Base-by-base conservation (phyloP, 768 basidiomycete genomes). In the Strobilomyces dryophilus region DNA sequence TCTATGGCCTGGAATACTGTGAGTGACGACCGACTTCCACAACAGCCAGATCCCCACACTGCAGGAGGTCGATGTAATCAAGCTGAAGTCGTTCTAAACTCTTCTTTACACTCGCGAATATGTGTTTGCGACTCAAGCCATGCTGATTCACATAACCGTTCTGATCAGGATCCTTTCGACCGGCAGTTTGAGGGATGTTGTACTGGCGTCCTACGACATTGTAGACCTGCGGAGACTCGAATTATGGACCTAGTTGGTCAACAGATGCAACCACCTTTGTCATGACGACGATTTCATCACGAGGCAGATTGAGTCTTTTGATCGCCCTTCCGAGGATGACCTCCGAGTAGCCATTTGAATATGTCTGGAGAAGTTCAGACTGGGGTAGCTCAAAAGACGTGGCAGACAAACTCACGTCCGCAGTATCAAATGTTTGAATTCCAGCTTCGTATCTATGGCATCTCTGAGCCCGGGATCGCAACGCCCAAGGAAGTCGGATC, bases 211-310 rank as follows among this genome's bases (percentile, higher is more conserved):
- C 62, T 27, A 66, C 61, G 27, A 74, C 70, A 61, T 79, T 81
- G 63, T 76, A 81, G 18, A 73, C 65, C 74, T 75, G 57, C 26
- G 42, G 35, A 20, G 21, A 35, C 26, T 26, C 27, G 8, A 20
- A 31, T 42, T 8, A 20, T 15, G 8, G 14, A 34, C 37, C 29
- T 31, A 35, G 41, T 37, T 40, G 26, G 45, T 15, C 21, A 21
- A 26, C 11, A 29, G 8, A 43, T 11, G 40, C 4, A 27, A 39
- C 20, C 37, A 81, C 81, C 72, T 92, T 91, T 51, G 89, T 89
- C 74, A 91, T 77, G 15, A 92, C 79, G 17, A 92, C 88, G 42
- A 90, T 81, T 57, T 84, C 80, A 14, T 85, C 84, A 2, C 89
- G 79, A n/a, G 87, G 86, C 12, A 88, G 73, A 20, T 82, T 65